These are phyloP conservation scores for Xylariaceae sp. DNA, from an alignment of 2,329 filamentous ascomycete genomes.

Conservation along the genomic window DNA sequence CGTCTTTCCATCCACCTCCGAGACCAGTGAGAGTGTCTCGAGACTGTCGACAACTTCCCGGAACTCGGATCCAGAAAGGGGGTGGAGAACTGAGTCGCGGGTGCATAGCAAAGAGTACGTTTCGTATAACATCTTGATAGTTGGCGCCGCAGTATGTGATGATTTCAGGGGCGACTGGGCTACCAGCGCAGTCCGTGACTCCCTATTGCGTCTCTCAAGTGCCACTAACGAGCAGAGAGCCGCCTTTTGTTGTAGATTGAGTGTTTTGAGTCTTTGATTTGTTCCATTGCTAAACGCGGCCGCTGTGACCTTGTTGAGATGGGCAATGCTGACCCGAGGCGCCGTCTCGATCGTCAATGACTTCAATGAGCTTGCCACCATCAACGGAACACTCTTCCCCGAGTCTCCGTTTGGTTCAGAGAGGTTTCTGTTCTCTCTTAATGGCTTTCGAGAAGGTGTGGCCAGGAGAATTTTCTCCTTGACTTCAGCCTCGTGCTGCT, in stretches of 20 bases:
- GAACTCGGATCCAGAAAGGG: constrained; percentile 87
- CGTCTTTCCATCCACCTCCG: constrained; percentile 62
- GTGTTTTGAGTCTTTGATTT: constrained; percentile 71
- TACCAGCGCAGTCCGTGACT: constrained; percentile 38
- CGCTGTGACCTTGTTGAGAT: constrained; percentile 87
- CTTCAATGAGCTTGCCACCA: constrained; percentile 51
- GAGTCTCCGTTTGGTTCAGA: constrained; percentile 45
- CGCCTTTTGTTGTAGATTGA: constrained; percentile 96
- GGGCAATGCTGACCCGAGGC: constrained; percentile 80
- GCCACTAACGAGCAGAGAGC: constrained; percentile 84
- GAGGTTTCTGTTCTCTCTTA: constrained; percentile 77
- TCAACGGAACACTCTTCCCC: constrained; percentile 42
- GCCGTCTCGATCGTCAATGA: constrained; percentile 70
- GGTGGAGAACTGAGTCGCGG: constrained; percentile 81
- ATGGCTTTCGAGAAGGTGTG: constrained; percentile 67
- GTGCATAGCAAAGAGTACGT: constrained; percentile 80
- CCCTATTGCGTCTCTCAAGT: constrained; percentile 69
- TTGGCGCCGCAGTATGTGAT: constrained; percentile 59
- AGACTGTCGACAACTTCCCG: constrained; percentile 85
- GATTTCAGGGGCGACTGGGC: constrained; percentile 55
- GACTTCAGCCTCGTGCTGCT: constrained; percentile 62
- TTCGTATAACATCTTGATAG: constrained; percentile 76
- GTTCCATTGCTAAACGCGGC: constrained; percentile 87
- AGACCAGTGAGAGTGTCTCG: constrained; percentile 80
- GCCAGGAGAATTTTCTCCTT: constrained; percentile 52